Base-by-base conservation (phyloP, 2,329 filamentous ascomycete genomes). In the Scopulariopsis brevicaulis region DNA sequence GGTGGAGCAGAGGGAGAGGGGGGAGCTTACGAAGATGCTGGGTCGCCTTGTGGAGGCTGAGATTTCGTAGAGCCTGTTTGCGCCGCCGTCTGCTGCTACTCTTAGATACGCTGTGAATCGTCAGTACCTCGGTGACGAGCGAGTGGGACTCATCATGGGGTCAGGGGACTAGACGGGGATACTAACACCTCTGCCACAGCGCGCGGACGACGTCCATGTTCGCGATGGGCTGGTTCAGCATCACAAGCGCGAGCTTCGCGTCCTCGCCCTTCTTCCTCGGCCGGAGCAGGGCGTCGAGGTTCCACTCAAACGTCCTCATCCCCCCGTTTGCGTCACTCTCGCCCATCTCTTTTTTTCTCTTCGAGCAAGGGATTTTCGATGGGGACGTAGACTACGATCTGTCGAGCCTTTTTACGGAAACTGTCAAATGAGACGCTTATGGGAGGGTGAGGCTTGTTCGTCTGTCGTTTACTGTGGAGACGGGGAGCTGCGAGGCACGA, bases 11-110 rank as follows among this genome's bases (percentile, higher is more conserved):
- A 54, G 20, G 7, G 25, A 2, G 53, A 58, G 35, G 20, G 59
- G 18, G 37, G 8, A 18, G 24, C 46, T 24, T 50, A n/a, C 46
- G 37, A 56, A 32, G 35, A 22, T 32, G 53, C 15, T 48, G 54
- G 40, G 20, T 1, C 7, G 40, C 15, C 15, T 20, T 25, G 35
- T 24, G 53, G 53, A 35, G 46, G 4, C 5, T 40, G 25, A 61
- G 18, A 77, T 69, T 35, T 77, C 68, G 59, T 77, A 73, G 71
- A 96, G 78, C 43, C 83, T 80, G 67, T 97, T 96, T 53, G 92
- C 92, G 25, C 91, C 94, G 58, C 92, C 94, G 73, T 99, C 94
- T 32, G 91, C 94, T 59, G 91, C 96, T 57, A 97, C 78, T 25
- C 81, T 82, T 61, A 85, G 79, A 24, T 73, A 74, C 56, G 88